Evolutionary conservation across 768 basidiomycete genomes (phyloP).

Genomic region (Kwoniella dendrophila): DNA sequence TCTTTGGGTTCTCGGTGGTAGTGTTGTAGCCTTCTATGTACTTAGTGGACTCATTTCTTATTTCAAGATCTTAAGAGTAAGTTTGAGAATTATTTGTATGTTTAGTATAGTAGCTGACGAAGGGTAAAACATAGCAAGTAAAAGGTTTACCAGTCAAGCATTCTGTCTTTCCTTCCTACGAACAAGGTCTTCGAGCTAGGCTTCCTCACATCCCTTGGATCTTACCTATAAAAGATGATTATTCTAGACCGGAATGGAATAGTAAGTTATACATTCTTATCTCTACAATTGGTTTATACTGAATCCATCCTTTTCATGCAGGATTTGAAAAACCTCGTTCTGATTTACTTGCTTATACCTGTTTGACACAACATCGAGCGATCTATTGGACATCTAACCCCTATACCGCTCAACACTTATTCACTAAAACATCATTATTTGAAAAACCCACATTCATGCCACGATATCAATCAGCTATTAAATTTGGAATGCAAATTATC

Average conservation of each 20-base stretch:
- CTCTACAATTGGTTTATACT: background rate
- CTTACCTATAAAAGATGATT: slow-evolving; percentile 23
- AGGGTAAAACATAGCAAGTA: slow-evolving; percentile 24
- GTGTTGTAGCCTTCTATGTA: background rate
- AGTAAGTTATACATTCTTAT: background rate
- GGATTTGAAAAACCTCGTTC: slow-evolving; percentile 33
- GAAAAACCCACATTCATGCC: slow-evolving; percentile 23
- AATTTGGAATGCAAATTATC: slow-evolving; percentile 37
- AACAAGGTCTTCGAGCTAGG: slow-evolving; percentile 26
- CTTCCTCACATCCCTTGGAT: slow-evolving; percentile 38
- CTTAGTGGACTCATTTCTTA: slow-evolving; percentile 7
- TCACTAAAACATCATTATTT: slow-evolving; percentile 13
- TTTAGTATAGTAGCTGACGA: background rate
- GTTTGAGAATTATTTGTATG: background rate
- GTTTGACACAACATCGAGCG: slow-evolving; percentile 18
- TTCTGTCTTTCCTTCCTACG: slow-evolving; percentile 28
- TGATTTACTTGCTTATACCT: slow-evolving; percentile 35
- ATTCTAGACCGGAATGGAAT: slow-evolving; percentile 12
- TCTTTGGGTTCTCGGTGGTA: slow-evolving; percentile 2
- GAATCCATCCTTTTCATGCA: background rate
- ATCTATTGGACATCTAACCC: slow-evolving; percentile 35
- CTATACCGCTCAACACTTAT: slow-evolving; percentile 8
- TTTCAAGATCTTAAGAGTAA: slow-evolving; percentile 7
- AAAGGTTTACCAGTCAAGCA: slow-evolving; percentile 29
- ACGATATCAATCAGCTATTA: slow-evolving; percentile 26